Evolutionary conservation across 805 yeast species (phyloP).

Genomic region (Wickerhamiella slavikovae): DNA sequence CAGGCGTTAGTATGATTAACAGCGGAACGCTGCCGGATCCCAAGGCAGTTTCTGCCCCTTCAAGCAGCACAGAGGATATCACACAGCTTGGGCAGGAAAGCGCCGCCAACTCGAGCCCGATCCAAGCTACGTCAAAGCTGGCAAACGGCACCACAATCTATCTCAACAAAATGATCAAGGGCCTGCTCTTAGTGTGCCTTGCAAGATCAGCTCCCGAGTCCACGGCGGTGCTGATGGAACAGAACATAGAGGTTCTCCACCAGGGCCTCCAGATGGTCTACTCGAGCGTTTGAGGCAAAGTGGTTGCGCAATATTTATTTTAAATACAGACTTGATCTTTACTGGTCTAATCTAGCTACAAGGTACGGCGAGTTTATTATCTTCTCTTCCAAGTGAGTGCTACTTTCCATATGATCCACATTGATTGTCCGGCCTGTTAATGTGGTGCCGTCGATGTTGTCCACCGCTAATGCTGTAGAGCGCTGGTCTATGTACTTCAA

Average conservation of each 20-base stretch:
- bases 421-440: conserved; percentile 1
- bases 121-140: conserved; percentile 28
- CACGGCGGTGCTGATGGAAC: conserved; percentile 55
- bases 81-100: conserved; percentile 1
- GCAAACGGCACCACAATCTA: conserved; percentile 73
- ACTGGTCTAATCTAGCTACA: too few relatives aligned
- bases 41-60: too few relatives aligned
- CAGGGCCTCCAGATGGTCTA: conserved; percentile 28
- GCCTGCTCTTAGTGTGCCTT: conserved; percentile 75
- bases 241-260: conserved; percentile 66
- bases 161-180: conserved; percentile 79
- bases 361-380: too few relatives aligned
- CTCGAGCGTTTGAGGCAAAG: neutral
- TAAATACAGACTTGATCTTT: too few relatives aligned
- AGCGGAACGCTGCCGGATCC: too few relatives aligned
- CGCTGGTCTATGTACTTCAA: conserved; percentile 65
- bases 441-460: conserved; percentile 54
- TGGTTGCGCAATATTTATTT: neutral
- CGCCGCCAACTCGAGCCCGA: too few relatives aligned
- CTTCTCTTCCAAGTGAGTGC: neutral
- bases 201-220: conserved; percentile 43
- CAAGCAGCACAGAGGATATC: too few relatives aligned
- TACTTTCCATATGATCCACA: conserved; percentile 2
- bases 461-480: conserved; percentile 69
- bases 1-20: neutral